Evolutionary conservation across 257 asterid genomes (phyloP).

Genomic region (Ehretia macrophylla): DNA sequence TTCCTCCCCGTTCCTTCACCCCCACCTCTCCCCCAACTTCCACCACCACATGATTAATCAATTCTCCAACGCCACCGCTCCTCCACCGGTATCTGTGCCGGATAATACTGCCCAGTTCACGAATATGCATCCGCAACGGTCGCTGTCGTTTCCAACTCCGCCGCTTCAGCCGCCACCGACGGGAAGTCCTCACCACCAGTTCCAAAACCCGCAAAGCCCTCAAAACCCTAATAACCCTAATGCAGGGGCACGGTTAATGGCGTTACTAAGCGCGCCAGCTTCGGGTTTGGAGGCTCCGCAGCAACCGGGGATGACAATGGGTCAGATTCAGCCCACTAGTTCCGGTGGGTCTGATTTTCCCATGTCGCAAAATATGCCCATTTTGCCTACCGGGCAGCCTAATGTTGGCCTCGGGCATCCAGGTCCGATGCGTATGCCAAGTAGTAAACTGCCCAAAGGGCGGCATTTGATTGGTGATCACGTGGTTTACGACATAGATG

Average conservation of each 20-base stretch:
- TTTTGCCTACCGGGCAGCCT: conserved; percentile 20
- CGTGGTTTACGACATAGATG: conserved; percentile 67
- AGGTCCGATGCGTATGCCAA: conserved; percentile 69
- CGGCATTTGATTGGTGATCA: conserved; percentile 72
- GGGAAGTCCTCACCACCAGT: conserved; percentile 23
- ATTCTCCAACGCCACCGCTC: background rate
- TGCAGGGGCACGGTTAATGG: conserved; percentile 84
- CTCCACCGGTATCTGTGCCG: background rate
- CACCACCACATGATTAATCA: background rate
- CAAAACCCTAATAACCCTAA: conserved; percentile 21
- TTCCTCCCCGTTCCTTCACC: conserved; percentile 40
- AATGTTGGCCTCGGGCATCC: conserved; percentile 45
- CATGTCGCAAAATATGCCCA: conserved; percentile 26
- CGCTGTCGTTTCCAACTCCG: conserved; percentile 40
- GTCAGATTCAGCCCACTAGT: conserved; percentile 53
- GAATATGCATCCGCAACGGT: background rate
- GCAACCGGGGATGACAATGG: conserved; percentile 32
- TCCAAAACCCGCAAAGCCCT: conserved; percentile 35
- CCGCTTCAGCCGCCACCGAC: conserved; percentile 27
- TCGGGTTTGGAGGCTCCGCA: conserved; percentile 38
- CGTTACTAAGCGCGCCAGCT: conserved; percentile 77
- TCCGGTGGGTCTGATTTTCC: conserved; percentile 63
- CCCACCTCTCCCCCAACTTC: conserved; percentile 21
- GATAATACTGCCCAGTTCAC: background rate
- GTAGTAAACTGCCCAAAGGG: conserved; percentile 93